These are phyloP conservation scores for Boletus reticulatus DNA, from an alignment of 768 basidiomycete genomes.

Conservation along the genomic window DNA sequence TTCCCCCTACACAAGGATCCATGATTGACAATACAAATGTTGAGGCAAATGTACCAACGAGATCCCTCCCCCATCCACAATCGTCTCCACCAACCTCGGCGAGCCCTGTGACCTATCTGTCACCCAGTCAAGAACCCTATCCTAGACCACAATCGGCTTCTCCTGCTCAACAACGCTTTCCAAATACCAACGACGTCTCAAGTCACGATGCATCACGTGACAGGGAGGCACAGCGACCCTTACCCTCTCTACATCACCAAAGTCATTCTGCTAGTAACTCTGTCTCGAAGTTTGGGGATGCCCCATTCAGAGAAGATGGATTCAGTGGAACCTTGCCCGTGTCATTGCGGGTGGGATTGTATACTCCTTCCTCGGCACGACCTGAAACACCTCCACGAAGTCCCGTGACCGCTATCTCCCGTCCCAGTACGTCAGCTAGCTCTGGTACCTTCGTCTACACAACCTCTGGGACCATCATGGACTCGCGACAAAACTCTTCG, in stretches of 20 bases:
- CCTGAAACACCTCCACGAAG: slow-evolving; percentile 60
- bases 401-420: slow-evolving; percentile 55
- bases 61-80: slow-evolving; percentile 26
- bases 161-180: slow-evolving; percentile 32
- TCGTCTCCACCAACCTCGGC: slow-evolving; percentile 20
- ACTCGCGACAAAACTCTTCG: slow-evolving; percentile 25
- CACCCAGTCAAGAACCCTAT: slow-evolving; percentile 55
- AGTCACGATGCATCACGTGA: slow-evolving; percentile 26
- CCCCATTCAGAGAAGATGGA: slow-evolving; percentile 29
- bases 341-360: slow-evolving; percentile 30
- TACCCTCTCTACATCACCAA: slow-evolving; percentile 24
- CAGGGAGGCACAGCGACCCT: slow-evolving; percentile 28
- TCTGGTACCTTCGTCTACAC: slow-evolving; percentile 24
- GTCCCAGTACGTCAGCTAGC: slow-evolving; percentile 35
- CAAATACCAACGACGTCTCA: slow-evolving; percentile 14
- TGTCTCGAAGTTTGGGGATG: slow-evolving; percentile 32
- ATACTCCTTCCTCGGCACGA: slow-evolving; percentile 19
- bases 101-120: slow-evolving; percentile 31
- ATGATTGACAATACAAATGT: slow-evolving; percentile 15
- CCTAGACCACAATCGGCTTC: slow-evolving; percentile 63
- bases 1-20: slow-evolving; percentile 29
- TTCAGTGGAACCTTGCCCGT: slow-evolving; percentile 25
- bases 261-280: slow-evolving; percentile 27
- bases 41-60: slow-evolving; percentile 17
- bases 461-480: slow-evolving; percentile 28